Conservation (phyloP, 2,329 filamentous ascomycete genomes). For the Trichoderma citrinoviride region DNA sequence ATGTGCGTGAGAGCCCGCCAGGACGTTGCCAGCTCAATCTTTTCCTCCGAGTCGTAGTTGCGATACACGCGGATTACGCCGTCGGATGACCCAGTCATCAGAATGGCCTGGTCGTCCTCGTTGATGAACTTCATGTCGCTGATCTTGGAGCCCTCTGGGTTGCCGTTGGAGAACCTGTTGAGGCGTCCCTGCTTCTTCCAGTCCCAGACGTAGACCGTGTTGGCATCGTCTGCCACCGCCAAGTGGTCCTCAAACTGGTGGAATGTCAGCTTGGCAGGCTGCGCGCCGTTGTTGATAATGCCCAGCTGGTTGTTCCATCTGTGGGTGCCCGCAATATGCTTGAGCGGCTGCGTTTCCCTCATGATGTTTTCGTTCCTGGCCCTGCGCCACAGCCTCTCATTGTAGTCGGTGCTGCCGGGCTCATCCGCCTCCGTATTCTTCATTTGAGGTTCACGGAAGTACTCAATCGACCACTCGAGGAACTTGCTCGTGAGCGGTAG, state of each 20-base stretch:
- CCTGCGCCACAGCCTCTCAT: constrained; percentile 87
- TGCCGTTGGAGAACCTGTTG: constrained; percentile 89
- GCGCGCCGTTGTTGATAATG: constrained; percentile 83
- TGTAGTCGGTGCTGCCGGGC: constrained; percentile 93
- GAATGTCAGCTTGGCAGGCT: constrained; percentile 90
- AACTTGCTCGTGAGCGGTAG: constrained; percentile 82
- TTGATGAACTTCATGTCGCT: constrained; percentile 98
- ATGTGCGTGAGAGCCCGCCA: constrained; percentile 93
- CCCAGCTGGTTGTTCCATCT: constrained; percentile 83
- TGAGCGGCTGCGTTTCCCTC: constrained; percentile 87
- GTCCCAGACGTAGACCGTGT: constrained; percentile 90
- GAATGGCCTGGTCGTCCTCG: constrained; percentile 90
- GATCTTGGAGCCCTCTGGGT: constrained; percentile 85
- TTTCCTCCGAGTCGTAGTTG: constrained; percentile 76
- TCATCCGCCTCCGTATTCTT: constrained; percentile 93
- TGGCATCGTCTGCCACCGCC: constrained; percentile 87
- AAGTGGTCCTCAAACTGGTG: constrained; percentile 98
- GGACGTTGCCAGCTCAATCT: constrained; percentile 81
- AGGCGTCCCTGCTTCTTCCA: constrained; percentile 76
- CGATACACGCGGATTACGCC: constrained; percentile 92
- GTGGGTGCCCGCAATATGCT: constrained; percentile 79
- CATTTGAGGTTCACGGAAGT: constrained; percentile 98
- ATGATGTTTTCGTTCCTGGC: constrained; percentile 92
- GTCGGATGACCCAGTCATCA: constrained; percentile 94
- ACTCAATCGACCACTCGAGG: constrained; percentile 93